phyloP scores from a whole-genome alignment of 2,329 filamentous ascomycete species.

The Aaosphaeria pasadenensis region DNA sequence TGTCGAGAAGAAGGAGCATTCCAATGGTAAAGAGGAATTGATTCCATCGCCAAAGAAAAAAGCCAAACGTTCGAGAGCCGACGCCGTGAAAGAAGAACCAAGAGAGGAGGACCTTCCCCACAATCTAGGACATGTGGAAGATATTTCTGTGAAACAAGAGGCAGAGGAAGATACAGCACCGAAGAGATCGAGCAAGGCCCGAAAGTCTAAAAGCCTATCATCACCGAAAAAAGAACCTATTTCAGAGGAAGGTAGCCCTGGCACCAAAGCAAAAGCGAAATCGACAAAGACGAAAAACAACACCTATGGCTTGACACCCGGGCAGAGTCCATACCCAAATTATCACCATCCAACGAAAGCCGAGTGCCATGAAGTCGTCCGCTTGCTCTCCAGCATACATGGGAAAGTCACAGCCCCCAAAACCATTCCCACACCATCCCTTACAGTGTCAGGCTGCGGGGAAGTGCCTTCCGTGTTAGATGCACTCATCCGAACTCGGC shows the following conservation, averaged over 20 bases:
- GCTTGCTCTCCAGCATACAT: conserved; percentile 63
- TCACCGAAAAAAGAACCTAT: no score
- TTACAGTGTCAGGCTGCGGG: conserved; percentile 68
- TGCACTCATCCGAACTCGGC: conserved; percentile 59
- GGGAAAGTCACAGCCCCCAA: conserved; percentile 63
- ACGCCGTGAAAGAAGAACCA: no score
- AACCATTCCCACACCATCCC: conserved; percentile 66
- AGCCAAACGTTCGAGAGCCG: neutral
- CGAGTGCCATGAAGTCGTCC: conserved; percentile 67
- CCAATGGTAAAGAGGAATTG: neutral
- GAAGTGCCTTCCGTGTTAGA: conserved; percentile 65
- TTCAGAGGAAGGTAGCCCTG: no score
- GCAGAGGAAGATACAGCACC: no score
- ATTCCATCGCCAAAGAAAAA: neutral
- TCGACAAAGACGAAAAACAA: conserved; percentile 40
- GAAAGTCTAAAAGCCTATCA: no score
- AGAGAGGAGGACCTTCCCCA: conserved; percentile 39
- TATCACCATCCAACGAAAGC: conserved; percentile 62
- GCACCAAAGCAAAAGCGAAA: neutral
- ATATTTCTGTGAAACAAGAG: neutral
- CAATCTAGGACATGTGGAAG: conserved; percentile 45
- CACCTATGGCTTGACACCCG: conserved; percentile 46
- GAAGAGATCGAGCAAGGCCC: no score
- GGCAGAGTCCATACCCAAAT: conserved; percentile 64
- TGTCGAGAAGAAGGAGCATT: neutral